phyloP scores from a whole-genome alignment of 1,284 basidiomycete genomes.

The Sutorius eximius region DNA sequence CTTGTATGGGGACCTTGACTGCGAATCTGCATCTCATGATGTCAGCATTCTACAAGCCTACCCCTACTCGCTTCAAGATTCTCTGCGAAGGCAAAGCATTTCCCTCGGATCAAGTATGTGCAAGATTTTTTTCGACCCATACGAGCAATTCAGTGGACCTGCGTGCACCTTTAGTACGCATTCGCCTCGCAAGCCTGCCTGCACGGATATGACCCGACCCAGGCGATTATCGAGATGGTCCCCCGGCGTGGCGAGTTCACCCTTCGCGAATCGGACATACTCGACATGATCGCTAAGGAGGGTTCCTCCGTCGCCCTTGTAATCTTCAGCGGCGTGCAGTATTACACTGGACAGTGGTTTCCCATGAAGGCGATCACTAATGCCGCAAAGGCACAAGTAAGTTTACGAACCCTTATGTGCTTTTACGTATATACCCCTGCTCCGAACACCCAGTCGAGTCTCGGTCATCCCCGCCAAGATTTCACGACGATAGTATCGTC shows the following conservation, averaged over 20 bases:
- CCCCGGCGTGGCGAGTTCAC: constrained; percentile 84
- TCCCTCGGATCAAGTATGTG: constrained; percentile 87
- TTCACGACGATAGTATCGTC: constrained; percentile 7
- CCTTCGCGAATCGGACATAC: constrained; percentile 90
- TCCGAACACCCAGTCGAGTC: constrained; percentile 3
- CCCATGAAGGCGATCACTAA: constrained; percentile 82
- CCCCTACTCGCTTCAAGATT: constrained; percentile 84
- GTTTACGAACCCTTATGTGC: constrained; percentile 21
- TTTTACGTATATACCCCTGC: constrained; percentile 31
- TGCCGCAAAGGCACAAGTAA: constrained; percentile 79
- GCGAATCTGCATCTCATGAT: constrained; percentile 95
- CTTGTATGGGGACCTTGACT: constrained; percentile 92
- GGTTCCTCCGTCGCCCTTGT: constrained; percentile 82
- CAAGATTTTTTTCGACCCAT: constrained; percentile 2
- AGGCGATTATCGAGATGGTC: constrained; percentile 76
- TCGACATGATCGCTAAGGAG: constrained; percentile 72
- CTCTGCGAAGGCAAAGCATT: constrained; percentile 94
- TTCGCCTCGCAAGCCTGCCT: constrained; percentile 84
- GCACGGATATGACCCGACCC: constrained; percentile 76
- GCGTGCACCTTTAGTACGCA: constrained; percentile 69
- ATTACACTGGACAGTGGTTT: constrained; percentile 97
- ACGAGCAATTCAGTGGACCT: constrained; percentile 13
- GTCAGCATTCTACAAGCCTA: constrained; percentile 92
- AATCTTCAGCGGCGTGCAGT: constrained; percentile 90
- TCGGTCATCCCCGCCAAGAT: constrained; percentile 6